Percentiles rank a stretch among this genome's conserved stretches.
These are phyloP conservation scores for Thermoascus crustaceus DNA, from an alignment of 2,329 filamentous ascomycete species.

Conservation along the genomic window DNA sequence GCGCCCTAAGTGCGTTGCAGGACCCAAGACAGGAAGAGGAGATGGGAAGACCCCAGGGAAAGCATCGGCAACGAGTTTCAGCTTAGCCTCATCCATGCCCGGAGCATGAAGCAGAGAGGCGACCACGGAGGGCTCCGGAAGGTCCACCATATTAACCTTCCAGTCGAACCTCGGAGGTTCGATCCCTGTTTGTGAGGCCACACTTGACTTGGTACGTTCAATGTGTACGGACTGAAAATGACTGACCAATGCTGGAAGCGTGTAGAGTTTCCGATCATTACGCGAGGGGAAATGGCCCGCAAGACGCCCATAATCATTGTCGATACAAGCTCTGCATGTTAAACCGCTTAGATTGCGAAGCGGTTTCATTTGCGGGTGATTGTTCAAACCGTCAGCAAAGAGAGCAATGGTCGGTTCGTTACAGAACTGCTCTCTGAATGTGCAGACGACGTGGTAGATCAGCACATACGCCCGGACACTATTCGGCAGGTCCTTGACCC, in stretches of 20 bases:
- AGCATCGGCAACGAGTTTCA: constrained; percentile 44
- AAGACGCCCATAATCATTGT: too few species aligned
- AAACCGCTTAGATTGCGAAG: constrained; percentile 49
- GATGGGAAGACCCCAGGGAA: constrained; percentile 38
- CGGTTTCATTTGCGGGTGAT: constrained; percentile 49
- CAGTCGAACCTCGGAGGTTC: constrained; percentile 40
- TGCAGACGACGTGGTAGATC: constrained; percentile 54
- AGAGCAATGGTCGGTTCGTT: constrained; percentile 50
- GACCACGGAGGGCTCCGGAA: constrained; percentile 40
- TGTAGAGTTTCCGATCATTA: constrained; percentile 18
- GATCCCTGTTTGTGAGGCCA: constrained; percentile 12
- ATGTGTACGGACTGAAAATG: constrained; percentile 33
- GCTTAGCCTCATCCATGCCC: constrained; percentile 51
- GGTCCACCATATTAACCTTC: constrained; percentile 54
- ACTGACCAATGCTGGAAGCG: constrained; percentile 23
- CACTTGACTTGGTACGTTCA: constrained; percentile 17
- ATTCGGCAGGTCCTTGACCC: constrained; percentile 53
- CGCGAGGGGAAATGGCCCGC: constrained; percentile 7
- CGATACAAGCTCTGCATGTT: constrained; percentile 47
- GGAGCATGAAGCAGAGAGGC: constrained; percentile 38
- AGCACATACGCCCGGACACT: constrained; percentile 56
- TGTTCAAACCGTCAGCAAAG: constrained; percentile 53
- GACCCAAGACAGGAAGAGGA: too few species aligned
- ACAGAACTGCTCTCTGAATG: constrained; percentile 51
- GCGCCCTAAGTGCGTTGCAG: constrained; percentile 8